Evolutionary conservation across 768 basidiomycete species (phyloP).

Genomic region (Lentinula aciculospora): DNA sequence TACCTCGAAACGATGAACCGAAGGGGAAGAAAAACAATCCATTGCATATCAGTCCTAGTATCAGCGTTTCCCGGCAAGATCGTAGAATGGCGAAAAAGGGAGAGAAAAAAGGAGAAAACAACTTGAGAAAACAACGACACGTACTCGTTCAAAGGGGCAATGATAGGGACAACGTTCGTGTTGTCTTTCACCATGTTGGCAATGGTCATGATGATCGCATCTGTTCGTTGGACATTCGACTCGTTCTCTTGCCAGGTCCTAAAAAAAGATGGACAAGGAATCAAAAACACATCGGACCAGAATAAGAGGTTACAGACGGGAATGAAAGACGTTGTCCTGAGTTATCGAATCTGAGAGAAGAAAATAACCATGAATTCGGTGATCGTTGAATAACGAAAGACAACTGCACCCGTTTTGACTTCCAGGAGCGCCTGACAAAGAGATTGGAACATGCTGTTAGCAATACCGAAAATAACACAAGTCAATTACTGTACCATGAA

Average conservation of each 20-base stretch:
- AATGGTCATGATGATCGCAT: conserved; percentile 56
- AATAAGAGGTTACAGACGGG: conserved; percentile 31
- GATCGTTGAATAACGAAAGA: background rate
- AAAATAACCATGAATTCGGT: too few relatives aligned
- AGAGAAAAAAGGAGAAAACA: background rate
- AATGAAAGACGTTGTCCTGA: conserved; percentile 59
- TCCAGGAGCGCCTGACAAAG: conserved; percentile 56
- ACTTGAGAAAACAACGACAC: conserved; percentile 8
- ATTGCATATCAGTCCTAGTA: too few relatives aligned
- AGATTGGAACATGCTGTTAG: background rate
- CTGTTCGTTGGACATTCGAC: conserved; percentile 62
- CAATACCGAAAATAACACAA: conserved; percentile 10
- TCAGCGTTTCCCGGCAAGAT: background rate
- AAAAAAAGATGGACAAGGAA: background rate
- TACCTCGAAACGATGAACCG: too few relatives aligned
- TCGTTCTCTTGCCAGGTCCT: conserved; percentile 63
- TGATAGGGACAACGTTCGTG: conserved; percentile 59
- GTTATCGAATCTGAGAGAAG: conserved; percentile 56
- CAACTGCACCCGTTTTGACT: conserved; percentile 70
- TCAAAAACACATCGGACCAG: background rate
- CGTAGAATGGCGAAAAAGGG: background rate
- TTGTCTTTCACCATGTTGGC: conserved; percentile 56
- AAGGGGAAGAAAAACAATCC: too few relatives aligned
- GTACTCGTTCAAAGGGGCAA: conserved; percentile 79
- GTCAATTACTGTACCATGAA: conserved; percentile 38